Base-by-base conservation (phyloP, 768 basidiomycete genomes). In the Rhizopogon vinicolor region DNA sequence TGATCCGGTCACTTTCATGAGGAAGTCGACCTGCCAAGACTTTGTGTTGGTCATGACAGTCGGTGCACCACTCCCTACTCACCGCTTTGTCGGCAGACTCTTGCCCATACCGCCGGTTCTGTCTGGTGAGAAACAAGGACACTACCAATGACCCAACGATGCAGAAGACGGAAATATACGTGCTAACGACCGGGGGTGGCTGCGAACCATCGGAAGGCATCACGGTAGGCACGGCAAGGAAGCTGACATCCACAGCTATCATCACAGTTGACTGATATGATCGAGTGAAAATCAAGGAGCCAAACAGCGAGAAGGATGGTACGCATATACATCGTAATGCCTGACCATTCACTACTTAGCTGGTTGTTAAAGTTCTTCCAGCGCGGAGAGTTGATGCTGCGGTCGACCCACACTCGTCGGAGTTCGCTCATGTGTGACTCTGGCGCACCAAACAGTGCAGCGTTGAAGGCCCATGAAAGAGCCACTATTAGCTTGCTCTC, bases 291-390 rank as follows among this genome's bases (percentile, higher is more conserved):
- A 13, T 22, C 3, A 25, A 33, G 8, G 25, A 49, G 5, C 13
- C 8, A 13, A 18, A 25, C 14, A 50, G 14, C 18, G 31, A 35
- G 25, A 29, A 53, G 7, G 9, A 14, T 19, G 46, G 13, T 18
- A 61, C 78, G 35, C 45, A 83, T 81, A 55, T 75, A 77, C 33
- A 79, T 74, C n/a, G 74, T 75, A 46, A 80, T 74, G 48, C 76
- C 74, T 35, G 46, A 41, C 56, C 56, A 57, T 48, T 57, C 56
- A 29, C 4, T 42, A 10, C 16, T 57, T 10, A 57, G 53, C 37
- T 42, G 54, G 12, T 19, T 18, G 12, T 41, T 54, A 6, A 56
- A 57, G n/a, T 40, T 31, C 40, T 57, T 55, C 56, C 56, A 57
- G 25, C 53, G 53, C 14, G 56, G 53, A 39, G 33, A 57, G 31